phyloP scores from a whole-genome alignment of 2,329 filamentous ascomycete species.

The Colletotrichum nymphaeae region DNA sequence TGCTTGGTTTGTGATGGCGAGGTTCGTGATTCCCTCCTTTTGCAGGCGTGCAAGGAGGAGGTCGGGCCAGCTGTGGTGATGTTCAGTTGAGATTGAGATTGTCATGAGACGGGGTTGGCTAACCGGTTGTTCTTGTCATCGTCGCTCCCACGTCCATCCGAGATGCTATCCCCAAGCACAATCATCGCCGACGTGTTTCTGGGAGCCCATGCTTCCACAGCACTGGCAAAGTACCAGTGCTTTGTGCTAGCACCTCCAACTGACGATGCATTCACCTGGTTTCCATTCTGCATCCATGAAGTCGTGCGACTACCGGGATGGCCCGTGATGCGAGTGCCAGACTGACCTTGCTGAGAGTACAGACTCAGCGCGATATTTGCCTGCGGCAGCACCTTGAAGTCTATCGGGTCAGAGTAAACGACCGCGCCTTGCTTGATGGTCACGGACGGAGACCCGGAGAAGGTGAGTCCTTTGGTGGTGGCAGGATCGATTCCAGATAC shows the following conservation, averaged over 20 bases:
- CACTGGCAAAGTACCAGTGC: conserved; percentile 70
- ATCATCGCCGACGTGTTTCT: conserved; percentile 56
- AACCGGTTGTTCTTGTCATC: conserved; percentile 69
- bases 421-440: conserved; percentile 67
- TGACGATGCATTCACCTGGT: conserved; percentile 62
- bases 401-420: conserved; percentile 70
- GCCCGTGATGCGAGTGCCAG: conserved; percentile 67
- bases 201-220: conserved; percentile 67
- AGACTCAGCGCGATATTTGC: conserved; percentile 68
- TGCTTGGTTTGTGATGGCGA: conserved; percentile 73
- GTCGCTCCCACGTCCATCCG: conserved; percentile 72
- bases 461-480: conserved; percentile 66
- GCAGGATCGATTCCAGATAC: conserved; percentile 61
- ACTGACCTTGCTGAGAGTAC: conserved; percentile 68
- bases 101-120: not conserved
- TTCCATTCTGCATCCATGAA: conserved; percentile 68
- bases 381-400: conserved; percentile 62
- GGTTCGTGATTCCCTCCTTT: conserved; percentile 55
- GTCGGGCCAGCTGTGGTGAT: conserved; percentile 63
- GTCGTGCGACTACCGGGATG: conserved; percentile 75
- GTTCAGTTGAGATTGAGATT: conserved; percentile 6
- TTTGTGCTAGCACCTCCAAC: conserved; percentile 52
- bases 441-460: conserved; percentile 63
- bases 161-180: conserved; percentile 74
- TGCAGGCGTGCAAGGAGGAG: conserved; percentile 64